Percentiles rank a stretch among this genome's conserved stretches.
Evolutionary conservation across 495 filamentous ascomycete species (phyloP).

Genomic region (Aspergillus taichungensis): DNA sequence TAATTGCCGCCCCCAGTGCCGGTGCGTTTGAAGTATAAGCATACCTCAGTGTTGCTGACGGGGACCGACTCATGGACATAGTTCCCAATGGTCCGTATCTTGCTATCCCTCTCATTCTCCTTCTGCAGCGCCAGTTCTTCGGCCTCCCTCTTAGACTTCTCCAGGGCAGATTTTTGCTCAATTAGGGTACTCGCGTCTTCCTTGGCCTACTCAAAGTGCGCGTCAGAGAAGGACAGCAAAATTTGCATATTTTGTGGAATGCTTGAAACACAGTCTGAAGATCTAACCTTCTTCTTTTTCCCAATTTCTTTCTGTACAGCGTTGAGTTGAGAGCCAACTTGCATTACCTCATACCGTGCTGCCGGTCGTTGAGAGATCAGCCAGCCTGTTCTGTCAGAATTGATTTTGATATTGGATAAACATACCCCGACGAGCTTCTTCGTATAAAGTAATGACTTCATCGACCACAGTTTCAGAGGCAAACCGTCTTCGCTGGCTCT

Average conservation of each 20-base stretch:
- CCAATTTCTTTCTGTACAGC: slow-evolving; percentile 82
- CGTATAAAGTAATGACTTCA: slow-evolving; percentile 78
- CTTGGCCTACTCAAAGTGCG: slow-evolving; percentile 50
- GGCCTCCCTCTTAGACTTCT: slow-evolving; percentile 70
- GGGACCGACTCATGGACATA: slow-evolving; percentile 89
- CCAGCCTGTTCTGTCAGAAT: background rate
- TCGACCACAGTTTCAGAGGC: slow-evolving; percentile 78
- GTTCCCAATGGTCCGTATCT: slow-evolving; percentile 83
- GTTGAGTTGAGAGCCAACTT: slow-evolving; percentile 78
- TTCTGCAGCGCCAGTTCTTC: slow-evolving; percentile 67
- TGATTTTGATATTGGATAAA: background rate
- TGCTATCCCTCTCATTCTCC: slow-evolving; percentile 59
- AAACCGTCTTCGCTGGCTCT: slow-evolving; percentile 74
- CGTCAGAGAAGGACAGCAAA: background rate
- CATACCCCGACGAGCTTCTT: slow-evolving; percentile 74
- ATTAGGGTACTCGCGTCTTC: slow-evolving; percentile 72
- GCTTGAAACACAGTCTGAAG: background rate
- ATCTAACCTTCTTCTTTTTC: slow-evolving; percentile 74
- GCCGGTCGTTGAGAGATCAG: slow-evolving; percentile 7
- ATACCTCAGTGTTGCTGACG: slow-evolving; percentile 77
- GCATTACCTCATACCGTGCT: slow-evolving; percentile 73
- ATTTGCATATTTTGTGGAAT: background rate
- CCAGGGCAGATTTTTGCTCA: slow-evolving; percentile 62
- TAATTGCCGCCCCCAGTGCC: slow-evolving; percentile 55
- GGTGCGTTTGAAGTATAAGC: background rate